phyloP scores from a whole-genome alignment of 805 yeast species.

The Phaffomyces opuntiae region DNA sequence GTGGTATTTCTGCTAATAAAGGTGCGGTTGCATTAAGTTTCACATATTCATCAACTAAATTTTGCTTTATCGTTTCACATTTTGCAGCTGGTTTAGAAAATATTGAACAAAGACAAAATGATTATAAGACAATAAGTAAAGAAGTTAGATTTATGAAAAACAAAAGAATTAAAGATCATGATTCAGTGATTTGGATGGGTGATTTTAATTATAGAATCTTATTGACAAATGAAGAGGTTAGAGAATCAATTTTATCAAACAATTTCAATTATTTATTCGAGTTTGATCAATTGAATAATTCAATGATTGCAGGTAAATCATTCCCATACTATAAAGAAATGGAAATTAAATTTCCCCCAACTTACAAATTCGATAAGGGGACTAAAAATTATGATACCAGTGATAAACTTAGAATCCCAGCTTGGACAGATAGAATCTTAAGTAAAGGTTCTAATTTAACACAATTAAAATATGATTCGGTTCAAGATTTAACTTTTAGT shows the following conservation, averaged over 20 bases:
- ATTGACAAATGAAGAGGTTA: constrained; percentile 63
- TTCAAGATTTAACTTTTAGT: constrained; percentile 54
- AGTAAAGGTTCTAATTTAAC: constrained; percentile 53
- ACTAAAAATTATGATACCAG: constrained; percentile 77
- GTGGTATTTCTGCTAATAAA: constrained; percentile 80
- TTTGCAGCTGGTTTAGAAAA: constrained; percentile 89
- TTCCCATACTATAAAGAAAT: constrained; percentile 80
- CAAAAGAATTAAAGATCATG: constrained; percentile 64
- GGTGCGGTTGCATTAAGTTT: constrained; percentile 76
- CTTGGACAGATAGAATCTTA: constrained; percentile 94
- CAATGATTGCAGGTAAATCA: constrained; percentile 68
- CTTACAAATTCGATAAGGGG: constrained; percentile 90
- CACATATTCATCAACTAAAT: constrained; percentile 53
- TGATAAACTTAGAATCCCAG: constrained; percentile 89
- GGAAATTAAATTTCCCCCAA: constrained; percentile 77
- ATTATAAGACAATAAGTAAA: constrained; percentile 70
- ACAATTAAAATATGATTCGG: constrained; percentile 55
- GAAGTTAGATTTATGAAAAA: constrained; percentile 59
- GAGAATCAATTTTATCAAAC: constrained; percentile 41
- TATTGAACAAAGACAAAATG: constrained; percentile 76
- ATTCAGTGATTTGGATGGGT: constrained; percentile 83
- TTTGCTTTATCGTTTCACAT: constrained; percentile 82
- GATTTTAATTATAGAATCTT: constrained; percentile 86
- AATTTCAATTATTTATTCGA: constrained; percentile 51
- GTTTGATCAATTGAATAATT: constrained; percentile 71